Conservation (phyloP, 2,329 filamentous ascomycete species). For the Myrmaecium sp. region DNA sequence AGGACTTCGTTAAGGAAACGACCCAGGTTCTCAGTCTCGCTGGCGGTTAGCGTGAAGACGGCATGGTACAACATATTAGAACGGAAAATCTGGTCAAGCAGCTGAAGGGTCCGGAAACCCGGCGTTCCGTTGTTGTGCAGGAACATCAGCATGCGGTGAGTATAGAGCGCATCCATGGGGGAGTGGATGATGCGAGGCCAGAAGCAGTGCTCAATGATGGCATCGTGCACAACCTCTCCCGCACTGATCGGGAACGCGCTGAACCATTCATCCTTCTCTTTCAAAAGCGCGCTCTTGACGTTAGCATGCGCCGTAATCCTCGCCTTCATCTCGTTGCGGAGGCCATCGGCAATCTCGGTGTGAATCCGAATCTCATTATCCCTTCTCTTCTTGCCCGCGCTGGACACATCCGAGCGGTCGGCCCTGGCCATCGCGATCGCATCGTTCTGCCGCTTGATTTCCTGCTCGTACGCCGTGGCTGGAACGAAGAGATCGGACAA, state of each 20-base stretch:
- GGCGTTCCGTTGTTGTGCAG: conserved; percentile 72
- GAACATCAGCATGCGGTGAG: conserved; percentile 70
- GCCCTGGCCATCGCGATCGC: conserved; percentile 50
- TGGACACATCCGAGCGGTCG: conserved; percentile 57
- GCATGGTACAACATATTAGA: conserved; percentile 64
- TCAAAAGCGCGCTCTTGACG: conserved; percentile 42
- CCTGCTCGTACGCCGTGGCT: conserved; percentile 59
- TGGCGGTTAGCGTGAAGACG: conserved; percentile 77
- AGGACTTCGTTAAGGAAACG: conserved; percentile 74
- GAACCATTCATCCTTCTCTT: conserved; percentile 70
- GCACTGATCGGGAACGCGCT: conserved; percentile 39
- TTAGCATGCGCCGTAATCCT: conserved; percentile 49
- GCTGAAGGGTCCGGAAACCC: conserved; percentile 69
- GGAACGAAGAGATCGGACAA: conserved; percentile 68
- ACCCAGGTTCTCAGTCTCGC: conserved; percentile 85
- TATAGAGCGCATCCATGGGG: conserved; percentile 74
- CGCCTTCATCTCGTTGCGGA: conserved; percentile 56
- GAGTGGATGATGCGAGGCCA: conserved; percentile 76
- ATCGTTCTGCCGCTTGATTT: conserved; percentile 40
- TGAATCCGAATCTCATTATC: conserved; percentile 54
- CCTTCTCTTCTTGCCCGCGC: conserved; percentile 47
- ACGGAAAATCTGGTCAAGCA: conserved; percentile 73
- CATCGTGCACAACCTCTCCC: conserved; percentile 50
- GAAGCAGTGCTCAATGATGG: conserved; percentile 77
- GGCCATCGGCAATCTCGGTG: conserved; percentile 48